A percentile compares a stretch with the other conserved stretches of the same genome.
Evolutionary conservation across 2,329 filamentous ascomycete genomes (phyloP).

Genomic region (Aspergillus costaricaensis): DNA sequence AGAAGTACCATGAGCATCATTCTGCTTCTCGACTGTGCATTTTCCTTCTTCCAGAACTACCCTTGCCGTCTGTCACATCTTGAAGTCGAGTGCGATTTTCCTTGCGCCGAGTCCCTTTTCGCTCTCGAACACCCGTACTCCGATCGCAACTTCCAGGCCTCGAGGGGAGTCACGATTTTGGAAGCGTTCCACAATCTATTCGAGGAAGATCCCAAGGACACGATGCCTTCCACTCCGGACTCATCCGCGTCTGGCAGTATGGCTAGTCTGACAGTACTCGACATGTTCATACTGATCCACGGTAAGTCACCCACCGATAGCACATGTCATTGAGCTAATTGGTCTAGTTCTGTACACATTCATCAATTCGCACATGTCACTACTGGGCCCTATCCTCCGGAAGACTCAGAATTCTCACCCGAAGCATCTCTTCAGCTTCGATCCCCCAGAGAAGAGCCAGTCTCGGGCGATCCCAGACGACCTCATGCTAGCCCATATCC

Average conservation of each 20-base stretch:
- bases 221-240: neutral
- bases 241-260: slow-evolving; percentile 12
- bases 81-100: slow-evolving; percentile 49
- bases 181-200: slow-evolving; percentile 46
- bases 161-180: slow-evolving; percentile 39
- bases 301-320: slow-evolving; percentile 26
- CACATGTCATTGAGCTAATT: neutral
- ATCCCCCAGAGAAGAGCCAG: slow-evolving; percentile 8
- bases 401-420: slow-evolving; percentile 10
- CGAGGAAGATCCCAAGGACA: slow-evolving; percentile 21
- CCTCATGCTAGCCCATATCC: slow-evolving; percentile 33
- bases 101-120: slow-evolving; percentile 45
- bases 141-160: slow-evolving; percentile 41
- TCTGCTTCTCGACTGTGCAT: slow-evolving; percentile 47
- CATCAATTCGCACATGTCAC: slow-evolving; percentile 45
- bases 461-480: slow-evolving; percentile 31
- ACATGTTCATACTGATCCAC: slow-evolving; percentile 49
- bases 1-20: slow-evolving; percentile 43
- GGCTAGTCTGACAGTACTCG: slow-evolving; percentile 36
- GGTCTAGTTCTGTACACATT: slow-evolving; percentile 42
- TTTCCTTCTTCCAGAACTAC: slow-evolving; percentile 49
- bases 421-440: slow-evolving; percentile 8
- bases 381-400: slow-evolving; percentile 33
- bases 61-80: slow-evolving; percentile 43
- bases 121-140: slow-evolving; percentile 45